phyloP scores from a whole-genome alignment of 306 rosid genomes.

The Casuarina equisetifolia region DNA sequence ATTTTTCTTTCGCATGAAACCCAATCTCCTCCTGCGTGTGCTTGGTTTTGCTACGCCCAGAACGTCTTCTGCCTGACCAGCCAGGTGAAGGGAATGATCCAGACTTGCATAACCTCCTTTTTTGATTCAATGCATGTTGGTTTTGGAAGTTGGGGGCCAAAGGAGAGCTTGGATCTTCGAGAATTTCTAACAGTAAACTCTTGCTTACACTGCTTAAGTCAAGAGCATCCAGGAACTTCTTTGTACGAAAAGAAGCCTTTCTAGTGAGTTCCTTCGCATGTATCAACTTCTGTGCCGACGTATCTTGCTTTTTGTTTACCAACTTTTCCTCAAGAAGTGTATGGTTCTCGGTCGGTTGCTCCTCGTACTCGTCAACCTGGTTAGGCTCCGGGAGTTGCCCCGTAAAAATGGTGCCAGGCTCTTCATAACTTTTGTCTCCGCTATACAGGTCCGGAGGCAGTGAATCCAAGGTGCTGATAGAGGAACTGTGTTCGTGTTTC shows the following conservation, averaged over 20 bases:
- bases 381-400: constrained; percentile 11
- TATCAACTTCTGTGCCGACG: constrained; percentile 32
- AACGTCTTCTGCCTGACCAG: constrained; percentile 27
- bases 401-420: constrained; percentile 28
- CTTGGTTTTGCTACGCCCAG: constrained; percentile 29
- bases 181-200: constrained; percentile 39
- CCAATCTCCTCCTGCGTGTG: constrained; percentile 20
- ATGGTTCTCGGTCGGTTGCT: not conserved
- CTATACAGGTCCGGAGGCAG: constrained; percentile 22
- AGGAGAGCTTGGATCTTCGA: constrained; percentile 54
- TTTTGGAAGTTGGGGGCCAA: constrained; percentile 35
- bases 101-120: constrained; percentile 36
- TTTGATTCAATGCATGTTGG: constrained; percentile 35
- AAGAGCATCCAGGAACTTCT: constrained; percentile 64
- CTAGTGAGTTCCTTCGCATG: constrained; percentile 40
- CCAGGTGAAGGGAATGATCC: constrained; percentile 46
- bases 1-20: constrained; percentile 7
- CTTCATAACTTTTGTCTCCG: constrained; percentile 27
- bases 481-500: constrained; percentile 28
- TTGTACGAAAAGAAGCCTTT: constrained; percentile 53
- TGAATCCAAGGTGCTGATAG: constrained; percentile 24
- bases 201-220: constrained; percentile 47
- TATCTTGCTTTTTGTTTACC: not conserved
- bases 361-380: constrained; percentile 30
- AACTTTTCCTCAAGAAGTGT: constrained; percentile 10